phyloP scores from a whole-genome alignment of 768 basidiomycete genomes.

The Mycena haematopus region DNA sequence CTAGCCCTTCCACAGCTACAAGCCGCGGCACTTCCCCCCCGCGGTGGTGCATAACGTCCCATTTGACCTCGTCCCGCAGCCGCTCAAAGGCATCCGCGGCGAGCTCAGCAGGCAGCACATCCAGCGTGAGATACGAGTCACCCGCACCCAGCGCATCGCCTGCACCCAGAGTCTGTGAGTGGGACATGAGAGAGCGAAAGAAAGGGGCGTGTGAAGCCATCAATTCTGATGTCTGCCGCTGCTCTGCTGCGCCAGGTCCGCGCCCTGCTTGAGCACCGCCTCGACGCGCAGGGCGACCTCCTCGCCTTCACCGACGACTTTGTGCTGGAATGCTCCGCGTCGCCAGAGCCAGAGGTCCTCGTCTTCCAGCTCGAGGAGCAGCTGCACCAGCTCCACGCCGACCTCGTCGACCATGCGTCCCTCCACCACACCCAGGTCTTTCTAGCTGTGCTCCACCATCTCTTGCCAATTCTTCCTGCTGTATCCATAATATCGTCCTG shows the following conservation, averaged over 20 bases:
- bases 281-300: slow-evolving; percentile 54
- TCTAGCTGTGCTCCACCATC: slow-evolving; percentile 67
- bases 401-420: slow-evolving; percentile 68
- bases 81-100: slow-evolving; percentile 63
- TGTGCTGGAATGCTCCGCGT: slow-evolving; percentile 54
- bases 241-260: slow-evolving; percentile 60
- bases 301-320: slow-evolving; percentile 61
- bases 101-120: slow-evolving; percentile 63
- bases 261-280: slow-evolving; percentile 60
- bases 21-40: slow-evolving; percentile 75
- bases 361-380: slow-evolving; percentile 67
- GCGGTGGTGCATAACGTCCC: slow-evolving; percentile 65
- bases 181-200: slow-evolving; percentile 14
- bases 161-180: slow-evolving; percentile 22
- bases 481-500: slow-evolving; percentile 75
- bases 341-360: slow-evolving; percentile 50
- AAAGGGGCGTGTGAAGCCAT: background rate
- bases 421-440: slow-evolving; percentile 70
- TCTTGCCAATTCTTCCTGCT: slow-evolving; percentile 65
- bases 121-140: slow-evolving; percentile 65
- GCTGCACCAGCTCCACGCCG: slow-evolving; percentile 66
- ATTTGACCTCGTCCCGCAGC: slow-evolving; percentile 68
- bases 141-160: slow-evolving; percentile 60
- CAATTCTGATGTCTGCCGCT: slow-evolving; percentile 41
- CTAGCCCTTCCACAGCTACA: slow-evolving; percentile 45